A percentile compares a stretch with the other conserved stretches of the same genome.
These are phyloP conservation scores for Teunomyces funiuensis DNA, from an alignment of 805 yeast genomes.

Conservation along the genomic window DNA sequence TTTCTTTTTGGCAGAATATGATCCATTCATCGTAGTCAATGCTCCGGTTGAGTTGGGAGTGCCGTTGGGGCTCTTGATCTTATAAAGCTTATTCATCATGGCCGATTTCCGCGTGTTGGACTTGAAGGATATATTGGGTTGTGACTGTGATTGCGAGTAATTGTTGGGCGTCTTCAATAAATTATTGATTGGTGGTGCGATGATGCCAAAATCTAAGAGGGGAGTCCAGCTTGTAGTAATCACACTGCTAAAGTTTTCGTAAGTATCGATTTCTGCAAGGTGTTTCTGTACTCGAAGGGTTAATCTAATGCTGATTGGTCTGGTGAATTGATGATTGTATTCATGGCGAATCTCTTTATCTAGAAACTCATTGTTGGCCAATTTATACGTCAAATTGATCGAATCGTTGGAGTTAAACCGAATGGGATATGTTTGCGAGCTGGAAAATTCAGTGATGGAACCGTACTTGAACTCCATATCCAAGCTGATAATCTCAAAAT, in stretches of 20 bases:
- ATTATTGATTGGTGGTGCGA: slow-evolving; percentile 41
- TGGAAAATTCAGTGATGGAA: slow-evolving; percentile 18
- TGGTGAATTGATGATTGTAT: slow-evolving; percentile 19
- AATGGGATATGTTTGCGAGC: slow-evolving; percentile 25
- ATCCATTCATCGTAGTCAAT: slow-evolving; percentile 3
- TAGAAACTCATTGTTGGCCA: slow-evolving; percentile 29
- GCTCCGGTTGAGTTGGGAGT: slow-evolving; percentile 4
- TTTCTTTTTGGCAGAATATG: slow-evolving; percentile 9
- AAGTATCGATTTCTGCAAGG: slow-evolving; percentile 6
- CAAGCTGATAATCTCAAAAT: slow-evolving; percentile 23
- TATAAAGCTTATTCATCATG: slow-evolving; percentile 20
- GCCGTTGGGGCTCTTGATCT: slow-evolving; percentile 14
- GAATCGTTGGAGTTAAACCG: slow-evolving; percentile 28
- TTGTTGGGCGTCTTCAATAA: slow-evolving; percentile 28
- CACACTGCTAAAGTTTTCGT: slow-evolving; percentile 21
- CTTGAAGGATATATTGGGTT: slow-evolving; percentile 5
- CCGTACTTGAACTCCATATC: slow-evolving; percentile 30
- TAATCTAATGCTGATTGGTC: slow-evolving; percentile 27
- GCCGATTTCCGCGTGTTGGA: slow-evolving; percentile 20
- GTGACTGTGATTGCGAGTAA: slow-evolving; percentile 23
- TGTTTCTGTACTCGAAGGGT: slow-evolving; percentile 24
- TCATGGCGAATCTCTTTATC: slow-evolving; percentile 20
- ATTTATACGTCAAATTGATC: slow-evolving; percentile 34
- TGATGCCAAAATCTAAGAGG: slow-evolving; percentile 33
- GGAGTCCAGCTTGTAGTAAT: slow-evolving; percentile 43